A percentile compares a stretch with the other conserved stretches of the same genome.
phyloP scores from a whole-genome alignment of 2,329 filamentous ascomycete genomes.

The Dactylonectria estremocensis region DNA sequence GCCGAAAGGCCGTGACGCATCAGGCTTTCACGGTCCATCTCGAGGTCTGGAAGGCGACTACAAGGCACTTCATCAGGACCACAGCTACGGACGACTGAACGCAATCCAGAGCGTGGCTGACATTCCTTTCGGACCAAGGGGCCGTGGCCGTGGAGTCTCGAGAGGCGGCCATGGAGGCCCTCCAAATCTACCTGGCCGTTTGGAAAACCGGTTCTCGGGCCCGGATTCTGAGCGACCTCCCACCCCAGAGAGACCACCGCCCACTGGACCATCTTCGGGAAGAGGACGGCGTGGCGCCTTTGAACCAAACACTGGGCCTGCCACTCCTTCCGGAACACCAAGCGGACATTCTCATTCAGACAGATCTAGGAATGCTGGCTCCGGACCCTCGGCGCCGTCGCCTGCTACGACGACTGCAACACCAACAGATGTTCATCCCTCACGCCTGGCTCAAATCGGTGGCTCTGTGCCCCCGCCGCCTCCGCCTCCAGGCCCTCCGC shows the following conservation, averaged over 20 bases:
- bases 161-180: slow-evolving; percentile 54
- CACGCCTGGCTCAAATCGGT: slow-evolving; percentile 65
- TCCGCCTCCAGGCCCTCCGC: slow-evolving; percentile 52
- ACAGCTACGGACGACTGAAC: slow-evolving; percentile 75
- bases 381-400: slow-evolving; percentile 44
- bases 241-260: slow-evolving; percentile 67
- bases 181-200: slow-evolving; percentile 57
- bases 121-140: slow-evolving; percentile 71
- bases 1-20: slow-evolving; percentile 60
- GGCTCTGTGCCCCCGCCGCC: slow-evolving; percentile 50
- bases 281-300: slow-evolving; percentile 63
- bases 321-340: slow-evolving; percentile 48
- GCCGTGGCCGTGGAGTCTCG: slow-evolving; percentile 61
- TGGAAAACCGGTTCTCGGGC: slow-evolving; percentile 60
- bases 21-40: slow-evolving; percentile 55
- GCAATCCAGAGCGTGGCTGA: slow-evolving; percentile 62
- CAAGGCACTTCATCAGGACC: slow-evolving; percentile 69
- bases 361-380: slow-evolving; percentile 58
- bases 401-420: slow-evolving; percentile 46
- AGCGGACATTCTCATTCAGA: slow-evolving; percentile 56
- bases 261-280: slow-evolving; percentile 68
- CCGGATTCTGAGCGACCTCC: slow-evolving; percentile 59
- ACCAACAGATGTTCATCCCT: slow-evolving; percentile 62
- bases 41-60: slow-evolving; percentile 65
- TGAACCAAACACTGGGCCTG: slow-evolving; percentile 53